Base-by-base conservation (phyloP, 1,284 basidiomycete species). In the Amylostereum chailletii region DNA sequence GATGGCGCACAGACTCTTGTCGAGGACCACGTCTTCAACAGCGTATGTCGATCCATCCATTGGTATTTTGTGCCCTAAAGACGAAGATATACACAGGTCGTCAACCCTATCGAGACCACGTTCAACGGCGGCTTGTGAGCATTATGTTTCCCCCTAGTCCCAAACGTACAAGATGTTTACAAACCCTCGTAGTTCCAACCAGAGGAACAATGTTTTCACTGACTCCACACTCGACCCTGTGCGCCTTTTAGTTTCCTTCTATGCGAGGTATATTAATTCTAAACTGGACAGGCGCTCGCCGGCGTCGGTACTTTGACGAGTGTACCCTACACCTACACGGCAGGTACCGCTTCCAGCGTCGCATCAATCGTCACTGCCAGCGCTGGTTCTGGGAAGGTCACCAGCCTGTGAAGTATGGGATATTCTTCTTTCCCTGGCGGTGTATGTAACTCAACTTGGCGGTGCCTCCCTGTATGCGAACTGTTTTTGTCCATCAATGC, bases 1-100 rank as follows among this genome's bases (percentile, higher is more conserved):
- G 53, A 55, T 36, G 60, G 61, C 3, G 61, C 61, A 9, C 61
- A 62, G 34, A 51, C 48, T 2, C 57, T 62, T 26, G 52, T 61
- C 39, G 60, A 62, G 51, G 48, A 53, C 47, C 58, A 60, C 53
- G 55, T 57, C 33, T 56, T 59, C 51, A 54, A 55, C 33, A 61
- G 55, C 50, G 56, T 57, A 26, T 37, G 36, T 37, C 36, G 19
- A 19, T 19, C 19, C 19, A 19, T 19, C 19, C 36, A 37, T 7
- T 37, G n/a, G n/a, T 37, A 37, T 19, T 19, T 19, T 19, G 19
- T 19, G 19, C 19, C 19, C 19, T 19, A 19, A 19, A 19, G 19
- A 37, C 36, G n/a, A 8, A 8, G n/a, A 37, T 37, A 7, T 37
- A n/a, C 19, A 19, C 36, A 37, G 36, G 36, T 37, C 33, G 32